Percentiles rank a stretch among this genome's conserved stretches.
These are phyloP conservation scores for Lachnellula subtilissima DNA, from an alignment of 2,329 filamentous ascomycete species.

Conservation along the genomic window DNA sequence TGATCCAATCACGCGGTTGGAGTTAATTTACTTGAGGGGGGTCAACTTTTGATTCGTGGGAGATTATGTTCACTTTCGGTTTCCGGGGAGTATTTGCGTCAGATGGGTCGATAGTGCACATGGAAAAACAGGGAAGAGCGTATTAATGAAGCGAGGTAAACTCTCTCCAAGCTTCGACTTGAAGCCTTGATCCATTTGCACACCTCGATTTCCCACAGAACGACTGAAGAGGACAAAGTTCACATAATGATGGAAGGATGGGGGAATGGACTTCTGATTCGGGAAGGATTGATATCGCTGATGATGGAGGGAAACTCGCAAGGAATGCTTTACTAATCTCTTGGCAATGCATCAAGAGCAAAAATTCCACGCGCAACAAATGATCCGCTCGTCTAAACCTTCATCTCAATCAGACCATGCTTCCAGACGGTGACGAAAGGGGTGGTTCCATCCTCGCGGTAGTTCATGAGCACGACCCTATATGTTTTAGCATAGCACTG, in stretches of 20 bases:
- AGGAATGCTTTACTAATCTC: conserved; percentile 2
- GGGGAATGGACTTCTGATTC: neutral
- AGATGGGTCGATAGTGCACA: neutral
- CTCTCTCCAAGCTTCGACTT: neutral
- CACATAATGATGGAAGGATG: neutral
- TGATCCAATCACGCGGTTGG: neutral
- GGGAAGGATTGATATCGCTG: conserved; percentile 1
- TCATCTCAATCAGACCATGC: conserved; percentile 81
- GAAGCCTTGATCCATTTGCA: neutral
- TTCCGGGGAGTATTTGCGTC: neutral
- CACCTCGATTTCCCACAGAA: neutral
- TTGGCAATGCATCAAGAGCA: conserved; percentile 2
- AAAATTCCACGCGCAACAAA: conserved; percentile 2
- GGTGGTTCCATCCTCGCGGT: conserved; percentile 91
- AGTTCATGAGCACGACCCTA: conserved; percentile 89
- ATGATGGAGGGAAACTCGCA: neutral
- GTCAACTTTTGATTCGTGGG: neutral
- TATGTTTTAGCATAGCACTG: conserved; percentile 10
- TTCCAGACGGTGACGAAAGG: conserved; percentile 93
- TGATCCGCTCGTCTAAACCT: conserved; percentile 64
- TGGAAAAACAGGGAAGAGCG: neutral
- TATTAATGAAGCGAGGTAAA: neutral
- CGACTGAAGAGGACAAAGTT: neutral
- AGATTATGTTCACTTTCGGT: neutral
- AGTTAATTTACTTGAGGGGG: neutral